Base-by-base conservation (phyloP, 768 basidiomycete genomes). In the Leccinum uliginosum region DNA sequence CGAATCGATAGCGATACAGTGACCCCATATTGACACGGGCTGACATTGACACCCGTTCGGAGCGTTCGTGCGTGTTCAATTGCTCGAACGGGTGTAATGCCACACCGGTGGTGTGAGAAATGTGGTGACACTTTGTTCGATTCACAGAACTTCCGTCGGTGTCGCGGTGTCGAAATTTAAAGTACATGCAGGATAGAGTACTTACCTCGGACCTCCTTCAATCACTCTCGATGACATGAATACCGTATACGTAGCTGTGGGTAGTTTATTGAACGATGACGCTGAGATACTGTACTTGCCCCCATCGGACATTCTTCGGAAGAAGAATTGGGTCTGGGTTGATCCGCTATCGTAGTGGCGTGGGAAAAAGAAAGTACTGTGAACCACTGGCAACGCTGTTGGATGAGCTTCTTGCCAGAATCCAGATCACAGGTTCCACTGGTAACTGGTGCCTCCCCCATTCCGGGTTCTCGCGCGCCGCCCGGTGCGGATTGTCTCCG, bases 401-500 rank as follows among this genome's bases (percentile, higher is more conserved):
- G n/a, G n/a, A 40, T 19, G 34, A 38, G 26, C 11, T 30, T 30
- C n/a, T 40, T 40, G 38, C n/a, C n/a, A n/a, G n/a, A 40, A 40
- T 40, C 38, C 38, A 44, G 54, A 10, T 21, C 15, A 8, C 12
- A 35, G 34, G 38, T 35, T 35, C 17, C 35, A 7, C 6, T 34
- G 34, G 15, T 11, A 34, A 14, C 35, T n/a, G 38, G 38, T 40
- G 50, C 45, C 23, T 57, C 53, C 51, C 34, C 51, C 50, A 30
- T 64, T 54, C 59, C 52, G 51, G 35, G 27, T 43, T 21, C 29
- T n/a, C n/a, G 32, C 32, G 21, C 23, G 56, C 53, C 45, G 34
- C 29, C 43, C 53, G 34, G 34, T 6, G 26, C 40, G 30, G 46
- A 55, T 27, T 61, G n/a, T 44, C 24, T 32, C 62, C 63, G 51